Evolutionary conservation across 768 basidiomycete species (phyloP).

Genomic region (Vararia minispora): DNA sequence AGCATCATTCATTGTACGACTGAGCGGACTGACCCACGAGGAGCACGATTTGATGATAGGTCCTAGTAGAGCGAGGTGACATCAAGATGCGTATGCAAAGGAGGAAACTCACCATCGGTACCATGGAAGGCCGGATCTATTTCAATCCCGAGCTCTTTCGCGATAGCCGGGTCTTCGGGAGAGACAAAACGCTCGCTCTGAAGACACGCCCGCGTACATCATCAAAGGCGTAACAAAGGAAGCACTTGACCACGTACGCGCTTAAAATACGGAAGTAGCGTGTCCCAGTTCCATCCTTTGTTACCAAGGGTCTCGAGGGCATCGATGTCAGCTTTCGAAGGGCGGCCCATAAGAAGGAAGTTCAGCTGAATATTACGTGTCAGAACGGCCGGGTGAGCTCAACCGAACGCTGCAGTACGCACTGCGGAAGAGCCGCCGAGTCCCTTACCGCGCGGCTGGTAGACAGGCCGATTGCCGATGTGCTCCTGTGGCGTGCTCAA

Average conservation of each 20-base stretch:
- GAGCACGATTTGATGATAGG: conserved; percentile 13
- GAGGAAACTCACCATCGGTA: background rate
- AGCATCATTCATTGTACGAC: conserved; percentile 5
- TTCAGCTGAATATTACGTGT: too few relatives aligned
- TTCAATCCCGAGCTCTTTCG: background rate
- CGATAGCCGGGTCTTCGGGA: background rate
- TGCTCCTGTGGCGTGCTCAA: conserved; percentile 17
- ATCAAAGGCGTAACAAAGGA: background rate
- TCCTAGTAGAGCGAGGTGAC: conserved; percentile 5
- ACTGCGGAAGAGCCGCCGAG: conserved; percentile 19
- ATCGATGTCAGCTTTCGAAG: conserved; percentile 8
- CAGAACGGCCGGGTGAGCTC: too few relatives aligned
- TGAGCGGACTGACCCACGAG: conserved; percentile 6
- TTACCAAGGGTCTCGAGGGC: conserved; percentile 16
- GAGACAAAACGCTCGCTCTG: conserved; percentile 8
- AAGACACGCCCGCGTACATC: too few relatives aligned
- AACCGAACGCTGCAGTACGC: too few relatives aligned
- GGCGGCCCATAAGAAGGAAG: conserved; percentile 1
- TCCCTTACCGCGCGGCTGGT: conserved; percentile 18
- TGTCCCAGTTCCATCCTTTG: conserved; percentile 19
- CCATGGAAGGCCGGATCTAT: conserved; percentile 8
- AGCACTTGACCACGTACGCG: conserved; percentile 5
- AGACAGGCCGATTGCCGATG: conserved; percentile 12
- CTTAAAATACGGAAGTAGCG: conserved; percentile 15
- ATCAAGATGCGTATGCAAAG: too few relatives aligned